phyloP scores from a whole-genome alignment of 2,329 filamentous ascomycete genomes.

The Clonostachys byssicola region DNA sequence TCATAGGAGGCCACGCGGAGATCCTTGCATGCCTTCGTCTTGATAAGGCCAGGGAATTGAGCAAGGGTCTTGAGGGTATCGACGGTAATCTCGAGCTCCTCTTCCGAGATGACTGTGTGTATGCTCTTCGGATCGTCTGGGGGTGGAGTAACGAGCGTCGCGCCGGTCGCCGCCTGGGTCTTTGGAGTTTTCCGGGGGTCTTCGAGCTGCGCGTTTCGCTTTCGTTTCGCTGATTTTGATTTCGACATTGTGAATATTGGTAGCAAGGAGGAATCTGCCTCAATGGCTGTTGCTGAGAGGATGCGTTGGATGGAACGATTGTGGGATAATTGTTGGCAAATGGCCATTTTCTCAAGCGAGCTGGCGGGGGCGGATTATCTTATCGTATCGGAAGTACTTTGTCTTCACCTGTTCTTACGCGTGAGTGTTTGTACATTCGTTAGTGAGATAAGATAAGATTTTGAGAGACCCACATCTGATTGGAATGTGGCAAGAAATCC shows the following conservation, averaged over 20 bases:
- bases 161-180: conserved; percentile 10
- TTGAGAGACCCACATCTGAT: too few species aligned
- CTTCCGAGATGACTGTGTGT: conserved; percentile 50
- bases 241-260: conserved; percentile 26
- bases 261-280: too few species aligned
- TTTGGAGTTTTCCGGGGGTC: conserved; percentile 31
- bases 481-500: too few species aligned
- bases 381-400: too few species aligned
- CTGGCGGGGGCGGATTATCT: too few species aligned
- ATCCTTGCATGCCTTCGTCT: conserved; percentile 64
- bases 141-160: conserved; percentile 20
- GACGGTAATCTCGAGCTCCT: conserved; percentile 64
- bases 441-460: too few species aligned
- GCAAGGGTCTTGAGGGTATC: conserved; percentile 59
- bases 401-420: too few species aligned
- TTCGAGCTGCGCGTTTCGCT: conserved; percentile 30
- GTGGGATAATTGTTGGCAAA: too few species aligned
- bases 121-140: conserved; percentile 45
- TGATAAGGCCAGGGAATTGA: conserved; percentile 57
- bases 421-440: too few species aligned
- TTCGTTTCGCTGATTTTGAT: conserved; percentile 39
- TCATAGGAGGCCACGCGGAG: conserved; percentile 64
- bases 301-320: too few species aligned
- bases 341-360: too few species aligned
- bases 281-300: too few species aligned